phyloP scores from a whole-genome alignment of 1,139 yeast genomes.

The Spathaspora sp. region DNA sequence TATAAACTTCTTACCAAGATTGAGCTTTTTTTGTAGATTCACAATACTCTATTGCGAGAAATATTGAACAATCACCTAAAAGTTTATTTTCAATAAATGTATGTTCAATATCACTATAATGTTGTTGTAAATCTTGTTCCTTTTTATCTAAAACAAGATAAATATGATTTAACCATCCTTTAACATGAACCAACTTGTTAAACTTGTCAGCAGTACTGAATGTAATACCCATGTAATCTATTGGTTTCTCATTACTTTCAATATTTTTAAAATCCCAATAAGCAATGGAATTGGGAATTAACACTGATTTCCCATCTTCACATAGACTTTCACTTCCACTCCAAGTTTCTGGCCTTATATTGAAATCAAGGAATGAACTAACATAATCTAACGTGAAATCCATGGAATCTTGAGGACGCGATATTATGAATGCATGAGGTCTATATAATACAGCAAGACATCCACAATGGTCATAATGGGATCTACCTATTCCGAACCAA shows the following conservation, averaged over 20 bases:
- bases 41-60: constrained; percentile 15
- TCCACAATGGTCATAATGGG: constrained; percentile 35
- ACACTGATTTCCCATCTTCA: constrained; percentile 20
- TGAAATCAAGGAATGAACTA: constrained; percentile 20
- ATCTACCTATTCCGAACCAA: constrained; percentile 40
- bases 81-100: constrained; percentile 10
- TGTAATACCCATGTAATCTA: constrained; percentile 21
- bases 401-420: constrained; percentile 11
- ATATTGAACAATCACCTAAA: constrained; percentile 16
- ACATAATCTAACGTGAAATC: constrained; percentile 18
- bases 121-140: not conserved
- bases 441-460: constrained; percentile 28
- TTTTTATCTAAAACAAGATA: constrained; percentile 10
- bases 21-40: not conserved
- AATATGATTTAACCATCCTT: constrained; percentile 19
- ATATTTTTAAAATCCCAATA: constrained; percentile 17
- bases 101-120: constrained; percentile 2
- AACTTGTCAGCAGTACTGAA: constrained; percentile 22
- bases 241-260: constrained; percentile 3
- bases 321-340: constrained; percentile 11
- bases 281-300: constrained; percentile 23
- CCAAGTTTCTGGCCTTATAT: constrained; percentile 21
- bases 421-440: constrained; percentile 20
- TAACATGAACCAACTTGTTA: constrained; percentile 17
- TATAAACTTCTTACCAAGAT: not conserved